Base-by-base conservation (phyloP, 169 alveolate species). In the Plasmodium chabaudi region DNA sequence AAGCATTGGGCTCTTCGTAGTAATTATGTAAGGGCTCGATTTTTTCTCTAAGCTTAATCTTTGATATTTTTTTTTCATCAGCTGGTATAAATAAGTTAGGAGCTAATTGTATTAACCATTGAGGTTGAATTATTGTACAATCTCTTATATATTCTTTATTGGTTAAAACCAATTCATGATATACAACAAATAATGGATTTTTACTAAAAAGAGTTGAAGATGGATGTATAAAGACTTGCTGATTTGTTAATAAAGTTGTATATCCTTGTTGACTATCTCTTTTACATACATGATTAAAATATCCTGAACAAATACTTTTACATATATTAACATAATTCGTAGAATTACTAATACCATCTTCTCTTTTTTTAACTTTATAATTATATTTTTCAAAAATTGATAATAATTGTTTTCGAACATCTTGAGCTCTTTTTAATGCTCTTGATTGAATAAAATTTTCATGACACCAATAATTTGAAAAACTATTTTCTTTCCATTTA, bases 121-220 rank as follows among this genome's bases (percentile, higher is more conserved):
- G 96, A 10, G 99, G 99, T 84, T 98, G 98, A 53, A 98, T 97
- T 1, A 97, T 93, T 75, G 99, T 97, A 25, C 98, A 98, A 87
- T 99, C 99, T 69, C 99, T 95, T 97, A 99, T 98, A 87, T 99
- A 99, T 92, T 99, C 99, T 93, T 98, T 98, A 42, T 99, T 97
- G 1, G 99, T 99, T 91, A 98, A 87, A 42, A 99, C 99, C 51
- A 99, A 92, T 88, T 98, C 99, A 87, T 98, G 99, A 94, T 99
- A 99, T 9, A 99, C 98, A 19, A 98, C 97, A 97, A 99, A 99
- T 84, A 98, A 99, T n/a, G 99, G 99, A 51, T 94, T 93, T 73
- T 97, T 94, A 67, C 65, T 87, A 70, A 60, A 87, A 13, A 69
- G 94, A 2, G 99, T 96, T 72, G 99, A 95, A 2, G 99, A 97